Percentiles rank a stretch among this genome's conserved stretches.
Conservation (phyloP, 768 basidiomycete species). For the Mycena polygramma region DNA sequence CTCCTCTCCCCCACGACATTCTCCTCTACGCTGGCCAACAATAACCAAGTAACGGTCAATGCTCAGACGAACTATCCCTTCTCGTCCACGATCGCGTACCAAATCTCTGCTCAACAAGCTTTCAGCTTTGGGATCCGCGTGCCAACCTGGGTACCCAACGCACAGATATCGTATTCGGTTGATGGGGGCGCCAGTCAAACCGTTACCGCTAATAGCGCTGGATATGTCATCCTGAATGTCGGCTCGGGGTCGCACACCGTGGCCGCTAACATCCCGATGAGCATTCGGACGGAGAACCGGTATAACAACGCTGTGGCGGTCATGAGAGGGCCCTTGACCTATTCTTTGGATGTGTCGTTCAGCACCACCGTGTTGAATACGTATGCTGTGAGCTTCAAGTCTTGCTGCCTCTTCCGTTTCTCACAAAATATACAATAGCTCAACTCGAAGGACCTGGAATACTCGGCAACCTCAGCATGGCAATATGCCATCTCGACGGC, state of each 20-base stretch:
- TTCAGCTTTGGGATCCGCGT: slow-evolving; percentile 36
- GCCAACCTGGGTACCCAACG: slow-evolving; percentile 25
- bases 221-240: slow-evolving; percentile 29
- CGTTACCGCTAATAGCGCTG: slow-evolving; percentile 28
- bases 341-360: slow-evolving; percentile 21
- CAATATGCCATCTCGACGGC: slow-evolving; percentile 31
- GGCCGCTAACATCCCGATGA: slow-evolving; percentile 28
- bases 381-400: slow-evolving; percentile 9
- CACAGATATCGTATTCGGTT: slow-evolving; percentile 23
- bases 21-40: slow-evolving; percentile 28
- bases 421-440: neutral
- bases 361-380: slow-evolving; percentile 13
- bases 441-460: slow-evolving; percentile 31
- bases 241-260: slow-evolving; percentile 28
- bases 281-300: slow-evolving; percentile 19
- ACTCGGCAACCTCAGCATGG: slow-evolving; percentile 30
- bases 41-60: slow-evolving; percentile 29
- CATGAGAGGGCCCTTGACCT: slow-evolving; percentile 29
- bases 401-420: neutral
- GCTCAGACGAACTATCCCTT: slow-evolving; percentile 34
- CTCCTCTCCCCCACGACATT: slow-evolving; percentile 34
- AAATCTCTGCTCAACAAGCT: slow-evolving; percentile 18
- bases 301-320: slow-evolving; percentile 30
- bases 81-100: slow-evolving; percentile 29
- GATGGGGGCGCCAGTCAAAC: slow-evolving; percentile 27